These are phyloP conservation scores for Tubosaeta sp. DNA, from an alignment of 768 basidiomycete species.

Conservation along the genomic window DNA sequence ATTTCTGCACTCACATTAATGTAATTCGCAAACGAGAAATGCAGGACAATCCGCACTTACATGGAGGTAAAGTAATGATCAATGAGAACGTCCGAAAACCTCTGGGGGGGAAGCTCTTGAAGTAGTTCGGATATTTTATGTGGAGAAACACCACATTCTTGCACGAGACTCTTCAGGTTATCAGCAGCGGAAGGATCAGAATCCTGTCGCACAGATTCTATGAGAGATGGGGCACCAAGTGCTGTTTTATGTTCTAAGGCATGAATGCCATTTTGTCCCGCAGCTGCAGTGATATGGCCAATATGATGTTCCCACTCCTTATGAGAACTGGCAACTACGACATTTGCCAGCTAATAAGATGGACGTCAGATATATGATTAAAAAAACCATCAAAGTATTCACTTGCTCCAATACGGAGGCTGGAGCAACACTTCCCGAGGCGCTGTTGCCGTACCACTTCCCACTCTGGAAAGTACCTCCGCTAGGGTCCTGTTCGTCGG, in stretches of 20 bases:
- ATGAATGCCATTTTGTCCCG: constrained; percentile 23
- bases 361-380: constrained; percentile 19
- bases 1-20: constrained; percentile 49
- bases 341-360: constrained; percentile 46
- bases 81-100: constrained; percentile 71
- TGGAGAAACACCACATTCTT: constrained; percentile 89
- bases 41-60: constrained; percentile 37
- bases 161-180: constrained; percentile 78
- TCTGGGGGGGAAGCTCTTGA: constrained; percentile 78
- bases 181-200: constrained; percentile 60
- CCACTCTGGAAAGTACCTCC: constrained; percentile 79
- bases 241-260: constrained; percentile 24
- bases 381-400: constrained; percentile 23
- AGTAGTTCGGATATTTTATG: constrained; percentile 88
- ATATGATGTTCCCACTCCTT: constrained; percentile 25
- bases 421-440: constrained; percentile 78
- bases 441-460: constrained; percentile 82
- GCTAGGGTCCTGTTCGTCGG: constrained; percentile 72
- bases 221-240: constrained; percentile 29
- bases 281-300: constrained; percentile 8
- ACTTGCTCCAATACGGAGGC: constrained; percentile 79
- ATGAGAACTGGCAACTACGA: constrained; percentile 41
- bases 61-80: constrained; percentile 77
- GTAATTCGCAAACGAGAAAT: neutral
- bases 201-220: constrained; percentile 41